phyloP scores from a whole-genome alignment of 1,139 yeast genomes.

The Geotrichum cucujoidarum region DNA sequence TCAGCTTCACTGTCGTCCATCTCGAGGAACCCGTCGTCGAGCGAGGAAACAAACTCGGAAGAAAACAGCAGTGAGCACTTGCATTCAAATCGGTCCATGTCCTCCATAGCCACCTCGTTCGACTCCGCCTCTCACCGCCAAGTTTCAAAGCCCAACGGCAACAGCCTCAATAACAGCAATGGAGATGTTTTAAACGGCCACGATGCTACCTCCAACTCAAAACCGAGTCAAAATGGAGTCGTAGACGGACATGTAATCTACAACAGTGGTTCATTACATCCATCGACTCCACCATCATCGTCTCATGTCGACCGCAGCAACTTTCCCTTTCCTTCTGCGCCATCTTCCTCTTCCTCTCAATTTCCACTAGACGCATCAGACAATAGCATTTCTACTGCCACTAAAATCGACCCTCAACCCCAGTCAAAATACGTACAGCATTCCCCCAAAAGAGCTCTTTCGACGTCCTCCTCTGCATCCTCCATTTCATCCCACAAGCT shows the following conservation, averaged over 20 bases:
- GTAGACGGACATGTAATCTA: no score
- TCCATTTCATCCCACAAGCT: slow-evolving; percentile 12
- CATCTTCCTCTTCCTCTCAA: no score
- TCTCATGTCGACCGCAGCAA: no score
- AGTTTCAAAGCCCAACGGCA: slow-evolving; percentile 10
- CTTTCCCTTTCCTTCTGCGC: slow-evolving; percentile 10
- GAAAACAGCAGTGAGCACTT: slow-evolving; percentile 13
- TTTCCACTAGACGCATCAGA: slow-evolving; percentile 7
- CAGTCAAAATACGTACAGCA: slow-evolving; percentile 4
- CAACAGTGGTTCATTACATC: no score
- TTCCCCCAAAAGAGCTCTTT: slow-evolving; percentile 4
- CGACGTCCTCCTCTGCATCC: slow-evolving; percentile 7
- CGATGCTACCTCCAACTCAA: slow-evolving; percentile 3
- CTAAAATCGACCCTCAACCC: neutral
- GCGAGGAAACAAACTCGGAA: slow-evolving; percentile 18
- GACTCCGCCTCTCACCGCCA: slow-evolving; percentile 19
- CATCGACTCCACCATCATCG: no score
- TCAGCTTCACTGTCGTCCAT: slow-evolving; percentile 9
- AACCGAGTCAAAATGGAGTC: neutral
- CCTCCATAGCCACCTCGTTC: slow-evolving; percentile 26
- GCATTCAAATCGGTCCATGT: slow-evolving; percentile 23
- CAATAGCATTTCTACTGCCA: slow-evolving; percentile 13
- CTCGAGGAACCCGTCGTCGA: slow-evolving; percentile 16
- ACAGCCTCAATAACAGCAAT: no score
- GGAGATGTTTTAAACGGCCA: slow-evolving; percentile 4